A percentile compares a stretch with the other conserved stretches of the same genome.
Conservation (phyloP, 2,329 filamentous ascomycete species). For the Gaeumannomyces sp. region DNA sequence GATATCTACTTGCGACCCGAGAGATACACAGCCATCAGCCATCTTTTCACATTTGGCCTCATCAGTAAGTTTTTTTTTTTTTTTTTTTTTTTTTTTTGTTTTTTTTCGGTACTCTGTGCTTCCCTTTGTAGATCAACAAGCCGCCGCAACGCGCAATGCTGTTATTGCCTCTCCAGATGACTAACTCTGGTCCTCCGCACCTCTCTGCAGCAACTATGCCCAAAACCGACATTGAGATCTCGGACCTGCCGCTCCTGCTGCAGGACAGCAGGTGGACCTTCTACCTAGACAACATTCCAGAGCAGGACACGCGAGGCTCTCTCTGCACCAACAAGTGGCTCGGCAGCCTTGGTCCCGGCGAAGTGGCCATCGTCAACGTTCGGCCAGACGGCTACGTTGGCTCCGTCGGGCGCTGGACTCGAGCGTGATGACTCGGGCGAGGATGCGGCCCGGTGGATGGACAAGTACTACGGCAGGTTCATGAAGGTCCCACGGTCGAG, state of each 20-base stretch:
- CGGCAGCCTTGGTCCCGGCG: slow-evolving; percentile 46
- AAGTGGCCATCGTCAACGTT: slow-evolving; percentile 61
- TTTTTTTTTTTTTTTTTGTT: too few relatives aligned
- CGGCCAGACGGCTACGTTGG: slow-evolving; percentile 71
- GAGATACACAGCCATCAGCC: slow-evolving; percentile 61
- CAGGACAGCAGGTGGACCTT: slow-evolving; percentile 65
- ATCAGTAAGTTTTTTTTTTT: slow-evolving; percentile 59
- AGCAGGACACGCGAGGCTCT: slow-evolving; percentile 44
- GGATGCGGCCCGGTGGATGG: slow-evolving; percentile 48
- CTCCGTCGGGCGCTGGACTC: slow-evolving; percentile 50
- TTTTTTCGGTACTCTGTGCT: too few relatives aligned
- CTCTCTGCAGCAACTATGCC: slow-evolving; percentile 44
- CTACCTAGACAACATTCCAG: slow-evolving; percentile 61
- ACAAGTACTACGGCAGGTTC: slow-evolving; percentile 49
- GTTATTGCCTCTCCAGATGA: too few relatives aligned
- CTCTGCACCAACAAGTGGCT: slow-evolving; percentile 65
- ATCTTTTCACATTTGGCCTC: slow-evolving; percentile 62
- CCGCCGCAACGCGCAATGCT: too few relatives aligned
- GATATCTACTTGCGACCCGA: slow-evolving; percentile 63
- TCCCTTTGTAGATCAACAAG: slow-evolving; percentile 25
- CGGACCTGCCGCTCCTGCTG: slow-evolving; percentile 54
- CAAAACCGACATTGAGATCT: slow-evolving; percentile 58
- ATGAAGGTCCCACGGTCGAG: slow-evolving; percentile 36
- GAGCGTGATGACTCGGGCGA: slow-evolving; percentile 41
- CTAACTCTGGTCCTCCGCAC: neutral